Evolutionary conservation across 768 basidiomycete species (phyloP), one percentile per base, ranked within the genome.

Genomic region (Mycena venus): DNA sequence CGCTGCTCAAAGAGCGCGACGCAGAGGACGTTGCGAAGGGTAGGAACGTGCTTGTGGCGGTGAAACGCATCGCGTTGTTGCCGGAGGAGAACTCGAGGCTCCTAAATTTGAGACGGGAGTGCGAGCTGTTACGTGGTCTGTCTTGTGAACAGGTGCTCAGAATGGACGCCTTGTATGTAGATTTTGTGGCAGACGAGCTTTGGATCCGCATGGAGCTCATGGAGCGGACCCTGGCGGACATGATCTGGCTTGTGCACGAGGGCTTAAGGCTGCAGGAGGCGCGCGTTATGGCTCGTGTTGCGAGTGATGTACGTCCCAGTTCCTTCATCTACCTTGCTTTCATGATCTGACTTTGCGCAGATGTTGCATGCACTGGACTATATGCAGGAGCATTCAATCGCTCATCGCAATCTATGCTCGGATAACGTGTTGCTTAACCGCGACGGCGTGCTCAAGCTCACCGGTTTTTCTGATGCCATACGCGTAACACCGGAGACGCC

Each of bases 141-240:
- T 81, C 86, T 68, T 91, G 95, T 75, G 87, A 89, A 72, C 90
- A 95, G 82, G 78, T 96, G 9, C 84, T 96, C 23, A 82, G 87
- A 4, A 89, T 94, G 85, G 94, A 95, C 78, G 90, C 88, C 51
- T 82, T 95, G 29, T 95, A 94, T 81, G 91, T 94, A 31, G 90
- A 93, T 77, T 80, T 92, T 7, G 85, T 86, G 36, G 91, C 91
- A 68, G 90, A 91, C 74, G 89, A 91, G 70, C 82, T 96, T 38
- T 96, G 95, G 95, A 92, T 96, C 59, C 86, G 92, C 74, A 96
- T 96, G 95, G 95, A 96, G 82, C 89, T 96, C 36, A 95, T 96
- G 95, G 94, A 95, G 78, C 88, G 95, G 74, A 95, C 94, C 79
- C 84, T 96, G 76, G 95, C 95, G 78, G 95, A 96, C 80, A 88